Conservation (phyloP, 805 yeast genomes). For the Torulaspora maleeae region DNA sequence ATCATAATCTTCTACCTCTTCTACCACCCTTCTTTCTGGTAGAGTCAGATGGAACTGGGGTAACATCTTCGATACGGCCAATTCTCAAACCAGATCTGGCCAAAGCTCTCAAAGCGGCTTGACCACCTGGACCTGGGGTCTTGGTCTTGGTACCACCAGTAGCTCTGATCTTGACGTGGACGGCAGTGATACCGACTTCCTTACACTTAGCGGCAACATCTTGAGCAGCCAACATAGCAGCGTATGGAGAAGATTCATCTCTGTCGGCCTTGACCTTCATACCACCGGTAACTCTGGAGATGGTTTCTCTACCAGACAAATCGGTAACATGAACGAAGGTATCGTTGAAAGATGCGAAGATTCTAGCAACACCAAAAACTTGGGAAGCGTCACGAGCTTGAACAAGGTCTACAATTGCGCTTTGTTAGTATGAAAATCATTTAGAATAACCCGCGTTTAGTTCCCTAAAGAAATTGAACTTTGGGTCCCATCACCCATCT, state of each 20-base stretch:
- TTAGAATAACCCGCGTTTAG: constrained; percentile 11
- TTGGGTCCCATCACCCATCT: constrained; percentile 1
- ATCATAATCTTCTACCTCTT: constrained; percentile 99
- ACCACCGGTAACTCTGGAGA: constrained; percentile 99
- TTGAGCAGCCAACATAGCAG: constrained; percentile 99
- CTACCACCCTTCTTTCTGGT: constrained; percentile 99
- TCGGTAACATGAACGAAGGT: constrained; percentile 99
- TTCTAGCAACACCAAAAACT: constrained; percentile 99
- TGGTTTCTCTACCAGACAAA: constrained; percentile 99
- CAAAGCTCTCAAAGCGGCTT: constrained; percentile 97
- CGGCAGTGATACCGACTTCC: constrained; percentile 99
- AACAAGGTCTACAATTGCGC: constrained; percentile 31
- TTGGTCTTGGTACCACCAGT: constrained; percentile 99
- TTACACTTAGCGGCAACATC: constrained; percentile 98
- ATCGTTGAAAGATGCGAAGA: constrained; percentile 99
- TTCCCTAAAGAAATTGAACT: constrained; percentile 12
- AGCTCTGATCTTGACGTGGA: constrained; percentile 99
- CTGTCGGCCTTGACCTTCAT: constrained; percentile 99
- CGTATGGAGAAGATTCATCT: constrained; percentile 99
- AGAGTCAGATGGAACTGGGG: constrained; percentile 99
- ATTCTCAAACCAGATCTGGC: constrained; percentile 99
- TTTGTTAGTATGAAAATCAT: constrained; percentile 15
- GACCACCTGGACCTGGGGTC: constrained; percentile 99
- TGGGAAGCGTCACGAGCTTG: constrained; percentile 96
- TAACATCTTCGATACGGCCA: constrained; percentile 99